Evolutionary conservation across 1,284 basidiomycete genomes (phyloP), one percentile per base, ranked within the genome.

Genomic region (Ustilago xerochloae): DNA sequence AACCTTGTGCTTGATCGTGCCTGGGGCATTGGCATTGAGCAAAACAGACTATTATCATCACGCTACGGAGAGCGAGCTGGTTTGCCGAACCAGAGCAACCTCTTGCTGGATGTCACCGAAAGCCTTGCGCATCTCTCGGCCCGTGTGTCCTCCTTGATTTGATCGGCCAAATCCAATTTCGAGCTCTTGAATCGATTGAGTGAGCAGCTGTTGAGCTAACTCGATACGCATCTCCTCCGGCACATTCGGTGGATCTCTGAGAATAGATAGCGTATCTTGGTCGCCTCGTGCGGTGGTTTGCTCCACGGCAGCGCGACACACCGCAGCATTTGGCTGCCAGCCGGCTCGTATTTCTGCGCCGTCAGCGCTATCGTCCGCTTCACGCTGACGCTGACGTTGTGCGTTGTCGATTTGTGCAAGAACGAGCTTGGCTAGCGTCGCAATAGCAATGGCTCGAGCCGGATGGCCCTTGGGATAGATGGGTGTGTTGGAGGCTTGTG

Each of bases 371-470:
- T 32, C 41, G 20, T n/a, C 24, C 6, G 33, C 32, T 33, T 30
- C 58, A 15, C 48, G 59, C 26, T 50, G 36, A n/a, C 48, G 47
- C 9, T 43, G 36, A 43, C 57, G 59, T 1, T 57, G 57, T 8
- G 57, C 47, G 20, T 68, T 46, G 28, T 67, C 16, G 80, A 92
- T 90, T 77, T 93, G 92, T 0, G 92, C 90, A 0, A 89, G 88
- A 6, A 94, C 87, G 3, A 94, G 85, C 83, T 93, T 94, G 0
- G 92, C 93, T 16, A 93, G 86, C 80, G 94, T 93, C 2, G 91
- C 90, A 6, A 91, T 86, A 5, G 91, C 89, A 35, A 97, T 85
- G 0, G 89, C 93, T 5, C 92, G 88, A 0, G 91, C 88, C 0
- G 94, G 94, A 83, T 97, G 94, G 3, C 91, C 91, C 15, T 87